Conservation (phyloP, 2,329 filamentous ascomycete species). For the Aspergillus sp. region DNA sequence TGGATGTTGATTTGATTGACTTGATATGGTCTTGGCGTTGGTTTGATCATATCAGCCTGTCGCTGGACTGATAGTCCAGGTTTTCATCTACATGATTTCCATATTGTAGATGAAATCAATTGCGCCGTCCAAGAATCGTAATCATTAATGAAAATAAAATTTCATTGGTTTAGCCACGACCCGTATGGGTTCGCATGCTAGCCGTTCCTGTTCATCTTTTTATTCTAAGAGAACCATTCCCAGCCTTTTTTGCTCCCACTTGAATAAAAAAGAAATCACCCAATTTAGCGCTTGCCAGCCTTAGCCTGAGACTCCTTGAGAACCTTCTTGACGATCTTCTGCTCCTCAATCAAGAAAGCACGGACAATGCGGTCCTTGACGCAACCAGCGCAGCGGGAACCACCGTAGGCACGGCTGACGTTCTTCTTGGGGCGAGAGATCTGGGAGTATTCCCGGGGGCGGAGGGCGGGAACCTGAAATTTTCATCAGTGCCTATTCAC, state of each 20-base stretch:
- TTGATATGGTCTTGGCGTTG: no score
- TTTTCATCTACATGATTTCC: no score
- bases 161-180: slow-evolving; percentile 31
- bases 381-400: slow-evolving; percentile 97
- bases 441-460: slow-evolving; percentile 94
- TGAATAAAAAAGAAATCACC: slow-evolving; percentile 27
- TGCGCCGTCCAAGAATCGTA: slow-evolving; percentile 11
- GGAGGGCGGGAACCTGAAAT: slow-evolving; percentile 81
- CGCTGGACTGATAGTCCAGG: no score
- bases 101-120: no score
- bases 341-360: slow-evolving; percentile 99
- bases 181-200: slow-evolving; percentile 20
- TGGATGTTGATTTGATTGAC: no score
- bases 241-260: slow-evolving; percentile 32
- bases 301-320: slow-evolving; percentile 93
- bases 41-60: no score
- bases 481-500: slow-evolving; percentile 11
- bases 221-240: slow-evolving; percentile 28
- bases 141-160: slow-evolving; percentile 19
- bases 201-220: slow-evolving; percentile 30
- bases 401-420: slow-evolving; percentile 96
- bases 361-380: slow-evolving; percentile 97
- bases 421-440: slow-evolving; percentile 99
- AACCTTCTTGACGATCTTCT: slow-evolving; percentile 99
- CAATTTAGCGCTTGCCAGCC: slow-evolving; percentile 42